Evolutionary conservation across 305 asterid genomes (phyloP).

Genomic region (Fraxinus xanthoxyloides): DNA sequence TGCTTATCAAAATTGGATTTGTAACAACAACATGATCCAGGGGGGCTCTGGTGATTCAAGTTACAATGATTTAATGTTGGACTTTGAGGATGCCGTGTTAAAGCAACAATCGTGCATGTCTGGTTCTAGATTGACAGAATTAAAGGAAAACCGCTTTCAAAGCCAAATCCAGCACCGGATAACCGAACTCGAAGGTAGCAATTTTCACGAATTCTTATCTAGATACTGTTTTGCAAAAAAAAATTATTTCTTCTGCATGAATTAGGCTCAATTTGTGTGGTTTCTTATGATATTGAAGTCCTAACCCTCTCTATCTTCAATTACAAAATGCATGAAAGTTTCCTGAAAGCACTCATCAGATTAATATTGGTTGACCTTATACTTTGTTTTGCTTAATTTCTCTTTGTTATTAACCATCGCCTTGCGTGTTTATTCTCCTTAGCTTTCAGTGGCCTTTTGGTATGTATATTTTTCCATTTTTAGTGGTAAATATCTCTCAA

Average conservation of each 20-base stretch:
- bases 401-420: not conserved
- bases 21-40: slow-evolving; percentile 39
- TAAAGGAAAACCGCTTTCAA: slow-evolving; percentile 61
- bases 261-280: slow-evolving; percentile 9
- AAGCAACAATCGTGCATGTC: slow-evolving; percentile 65
- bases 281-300: slow-evolving; percentile 17
- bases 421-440: not conserved
- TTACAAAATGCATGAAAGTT: not conserved
- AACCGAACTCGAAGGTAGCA: slow-evolving; percentile 83
- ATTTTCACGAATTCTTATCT: slow-evolving; percentile 15
- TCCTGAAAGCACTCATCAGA: not conserved
- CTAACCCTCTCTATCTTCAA: slow-evolving; percentile 8
- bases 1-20: slow-evolving; percentile 13
- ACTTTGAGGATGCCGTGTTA: slow-evolving; percentile 77
- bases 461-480: not conserved
- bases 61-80: slow-evolving; percentile 80
- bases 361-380: slow-evolving; percentile 3
- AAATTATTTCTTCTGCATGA: not conserved
- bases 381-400: slow-evolving; percentile 1
- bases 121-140: slow-evolving; percentile 58
- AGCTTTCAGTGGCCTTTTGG: not conserved
- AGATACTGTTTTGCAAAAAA: slow-evolving; percentile 6
- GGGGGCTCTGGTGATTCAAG: slow-evolving; percentile 47
- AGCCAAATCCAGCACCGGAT: slow-evolving; percentile 72
- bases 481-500: not conserved